A percentile compares a stretch with the other conserved stretches of the same genome.
These are phyloP conservation scores for Fraxinus anomala DNA, from an alignment of 257 asterid species.

Conservation along the genomic window DNA sequence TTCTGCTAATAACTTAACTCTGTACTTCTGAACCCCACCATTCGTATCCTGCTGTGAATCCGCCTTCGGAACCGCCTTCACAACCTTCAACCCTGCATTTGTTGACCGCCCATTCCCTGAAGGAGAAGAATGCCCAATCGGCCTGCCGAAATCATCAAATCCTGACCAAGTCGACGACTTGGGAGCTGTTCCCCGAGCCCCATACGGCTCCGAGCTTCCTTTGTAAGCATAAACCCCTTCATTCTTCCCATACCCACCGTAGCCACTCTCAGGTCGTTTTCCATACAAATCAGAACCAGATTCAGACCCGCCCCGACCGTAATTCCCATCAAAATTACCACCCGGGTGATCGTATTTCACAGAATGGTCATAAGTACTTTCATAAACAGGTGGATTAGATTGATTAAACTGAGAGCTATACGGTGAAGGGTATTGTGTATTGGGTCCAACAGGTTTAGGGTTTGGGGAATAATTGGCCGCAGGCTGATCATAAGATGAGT, in stretches of 20 bases:
- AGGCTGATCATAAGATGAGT: slow-evolving; percentile 55
- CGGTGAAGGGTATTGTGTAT: slow-evolving; percentile 52
- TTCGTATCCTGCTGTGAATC: slow-evolving; percentile 71
- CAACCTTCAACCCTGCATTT: slow-evolving; percentile 62
- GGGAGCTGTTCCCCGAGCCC: slow-evolving; percentile 85
- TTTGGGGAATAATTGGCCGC: slow-evolving; percentile 40
- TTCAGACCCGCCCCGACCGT: slow-evolving; percentile 57
- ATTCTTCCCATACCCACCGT: slow-evolving; percentile 40
- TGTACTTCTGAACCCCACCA: slow-evolving; percentile 83
- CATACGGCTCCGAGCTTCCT: slow-evolving; percentile 82
- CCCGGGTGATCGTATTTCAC: slow-evolving; percentile 35
- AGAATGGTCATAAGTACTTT: slow-evolving; percentile 14
- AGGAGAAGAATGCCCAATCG: slow-evolving; percentile 62
- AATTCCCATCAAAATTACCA: slow-evolving; percentile 42
- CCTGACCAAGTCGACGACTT: slow-evolving; percentile 81
- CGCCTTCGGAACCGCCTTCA: slow-evolving; percentile 83
- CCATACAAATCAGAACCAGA: slow-evolving; percentile 54
- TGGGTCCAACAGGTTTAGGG: slow-evolving; percentile 42
- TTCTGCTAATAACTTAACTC: slow-evolving; percentile 87
- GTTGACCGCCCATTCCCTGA: slow-evolving; percentile 51
- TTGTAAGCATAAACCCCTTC: slow-evolving; percentile 82
- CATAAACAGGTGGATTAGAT: slow-evolving; percentile 35
- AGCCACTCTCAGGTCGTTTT: slow-evolving; percentile 53
- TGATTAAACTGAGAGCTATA: slow-evolving; percentile 47
- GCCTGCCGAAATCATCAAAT: slow-evolving; percentile 97